These are phyloP conservation scores for Sphenostylis stenocarpa DNA, from an alignment of 306 rosid species.

Conservation along the genomic window DNA sequence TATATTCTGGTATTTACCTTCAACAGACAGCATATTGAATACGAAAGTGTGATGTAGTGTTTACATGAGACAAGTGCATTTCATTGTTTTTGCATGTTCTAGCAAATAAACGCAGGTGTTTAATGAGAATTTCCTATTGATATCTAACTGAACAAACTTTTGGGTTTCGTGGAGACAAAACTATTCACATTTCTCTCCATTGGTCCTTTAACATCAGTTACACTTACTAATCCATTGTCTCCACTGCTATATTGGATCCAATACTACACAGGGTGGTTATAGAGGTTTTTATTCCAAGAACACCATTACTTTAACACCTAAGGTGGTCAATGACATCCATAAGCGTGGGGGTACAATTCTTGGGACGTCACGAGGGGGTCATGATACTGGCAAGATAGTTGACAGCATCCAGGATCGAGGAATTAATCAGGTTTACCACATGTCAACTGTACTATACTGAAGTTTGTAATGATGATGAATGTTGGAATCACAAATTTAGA, in stretches of 20 bases:
- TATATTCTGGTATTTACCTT: slow-evolving; percentile 4
- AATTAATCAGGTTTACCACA: slow-evolving; percentile 76
- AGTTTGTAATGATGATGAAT: slow-evolving; percentile 25
- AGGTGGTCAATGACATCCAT: slow-evolving; percentile 89
- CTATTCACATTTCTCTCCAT: not conserved
- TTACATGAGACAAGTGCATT: not conserved
- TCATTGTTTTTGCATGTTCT: slow-evolving; percentile 6
- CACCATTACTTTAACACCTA: slow-evolving; percentile 73
- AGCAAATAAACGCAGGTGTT: not conserved
- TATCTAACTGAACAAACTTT: slow-evolving; percentile 24
- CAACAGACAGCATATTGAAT: not conserved
- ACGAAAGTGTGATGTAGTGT: slow-evolving; percentile 5
- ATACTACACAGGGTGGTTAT: slow-evolving; percentile 78
- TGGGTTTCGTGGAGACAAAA: not conserved
- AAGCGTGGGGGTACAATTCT: slow-evolving; percentile 94
- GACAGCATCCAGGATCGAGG: slow-evolving; percentile 96
- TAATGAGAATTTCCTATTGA: not conserved
- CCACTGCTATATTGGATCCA: slow-evolving; percentile 15
- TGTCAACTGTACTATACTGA: slow-evolving; percentile 12
- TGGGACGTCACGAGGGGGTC: slow-evolving; percentile 96
- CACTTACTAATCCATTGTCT: slow-evolving; percentile 17
- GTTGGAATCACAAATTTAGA: slow-evolving; percentile 8
- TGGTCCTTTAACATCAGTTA: slow-evolving; percentile 21
- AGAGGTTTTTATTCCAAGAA: slow-evolving; percentile 87
- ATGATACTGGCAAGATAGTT: slow-evolving; percentile 83